These are phyloP conservation scores for Populus simonii DNA, from an alignment of 345 rosid genomes.

Conservation along the genomic window DNA sequence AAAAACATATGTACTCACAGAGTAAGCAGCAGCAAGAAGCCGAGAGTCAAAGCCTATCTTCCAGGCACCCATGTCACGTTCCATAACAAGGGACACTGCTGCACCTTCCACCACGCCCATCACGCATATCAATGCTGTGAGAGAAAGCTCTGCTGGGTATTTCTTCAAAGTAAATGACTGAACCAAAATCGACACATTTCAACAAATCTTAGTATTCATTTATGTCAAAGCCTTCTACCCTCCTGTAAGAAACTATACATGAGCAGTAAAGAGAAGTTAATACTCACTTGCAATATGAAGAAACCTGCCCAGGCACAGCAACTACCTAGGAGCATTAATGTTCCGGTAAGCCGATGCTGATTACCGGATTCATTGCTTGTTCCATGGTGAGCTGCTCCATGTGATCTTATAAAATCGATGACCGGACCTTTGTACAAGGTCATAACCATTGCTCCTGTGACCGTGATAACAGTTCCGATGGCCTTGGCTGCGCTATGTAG, in stretches of 20 bases:
- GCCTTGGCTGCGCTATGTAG: slow-evolving; percentile 67
- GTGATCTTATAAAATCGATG: slow-evolving; percentile 40
- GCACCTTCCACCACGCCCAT: slow-evolving; percentile 65
- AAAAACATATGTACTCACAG: slow-evolving; percentile 38
- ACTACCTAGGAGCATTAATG: slow-evolving; percentile 59
- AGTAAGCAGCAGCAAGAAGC: slow-evolving; percentile 73
- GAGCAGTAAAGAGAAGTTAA: too few species aligned
- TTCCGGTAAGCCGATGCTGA: slow-evolving; percentile 64
- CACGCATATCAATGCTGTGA: slow-evolving; percentile 65
- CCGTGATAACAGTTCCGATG: slow-evolving; percentile 67
- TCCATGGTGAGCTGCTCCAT: slow-evolving; percentile 34
- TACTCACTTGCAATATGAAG: slow-evolving; percentile 75
- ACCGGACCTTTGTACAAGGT: slow-evolving; percentile 87
- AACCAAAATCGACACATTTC: background rate
- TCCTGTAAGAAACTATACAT: background rate
- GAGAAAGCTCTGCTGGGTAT: slow-evolving; percentile 94
- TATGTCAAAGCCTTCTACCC: background rate
- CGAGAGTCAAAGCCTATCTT: slow-evolving; percentile 68
- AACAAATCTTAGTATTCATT: background rate
- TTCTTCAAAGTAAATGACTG: slow-evolving; percentile 72
- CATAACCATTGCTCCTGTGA: slow-evolving; percentile 90
- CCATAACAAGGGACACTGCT: slow-evolving; percentile 51
- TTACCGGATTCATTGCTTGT: slow-evolving; percentile 32
- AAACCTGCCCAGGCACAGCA: slow-evolving; percentile 69
- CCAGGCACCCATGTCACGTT: slow-evolving; percentile 71